Conservation (phyloP, 495 filamentous ascomycete species). For the Coniosporium apollinis region DNA sequence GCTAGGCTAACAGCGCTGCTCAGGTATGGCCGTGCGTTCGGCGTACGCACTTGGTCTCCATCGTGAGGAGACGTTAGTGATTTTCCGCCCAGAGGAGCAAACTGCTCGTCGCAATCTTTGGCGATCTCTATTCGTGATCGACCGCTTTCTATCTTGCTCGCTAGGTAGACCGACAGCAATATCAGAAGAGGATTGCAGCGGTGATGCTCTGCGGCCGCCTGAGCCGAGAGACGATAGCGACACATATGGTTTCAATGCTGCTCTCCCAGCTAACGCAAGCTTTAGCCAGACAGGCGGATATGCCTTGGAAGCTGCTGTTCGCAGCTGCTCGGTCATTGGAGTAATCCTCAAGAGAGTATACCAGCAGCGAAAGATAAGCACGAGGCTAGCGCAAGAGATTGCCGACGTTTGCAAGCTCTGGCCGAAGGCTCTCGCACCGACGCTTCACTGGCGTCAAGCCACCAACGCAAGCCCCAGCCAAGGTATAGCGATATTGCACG, state of each 20-base stretch:
- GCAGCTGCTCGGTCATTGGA: slow-evolving; percentile 46
- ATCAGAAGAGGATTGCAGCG: slow-evolving; percentile 43
- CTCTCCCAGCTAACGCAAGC: background rate
- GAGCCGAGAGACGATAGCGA: slow-evolving; percentile 20
- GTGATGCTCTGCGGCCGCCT: slow-evolving; percentile 27
- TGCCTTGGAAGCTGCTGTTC: slow-evolving; percentile 36
- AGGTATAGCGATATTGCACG: slow-evolving; percentile 48
- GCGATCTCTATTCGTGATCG: slow-evolving; percentile 44
- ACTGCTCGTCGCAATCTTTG: slow-evolving; percentile 36
- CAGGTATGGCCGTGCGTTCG: slow-evolving; percentile 47
- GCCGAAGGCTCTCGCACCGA: slow-evolving; percentile 28
- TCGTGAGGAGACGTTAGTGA: slow-evolving; percentile 40
- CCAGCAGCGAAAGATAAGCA: slow-evolving; percentile 51
- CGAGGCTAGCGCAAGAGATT: slow-evolving; percentile 46
- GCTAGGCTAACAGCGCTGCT: no score
- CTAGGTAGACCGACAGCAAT: slow-evolving; percentile 44
- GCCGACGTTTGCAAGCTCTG: slow-evolving; percentile 37
- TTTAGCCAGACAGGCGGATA: slow-evolving; percentile 9
- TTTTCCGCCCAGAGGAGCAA: slow-evolving; percentile 30
- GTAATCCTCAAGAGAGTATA: slow-evolving; percentile 51
- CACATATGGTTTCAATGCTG: slow-evolving; percentile 14
- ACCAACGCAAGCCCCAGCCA: slow-evolving; percentile 31
- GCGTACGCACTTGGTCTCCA: slow-evolving; percentile 44
- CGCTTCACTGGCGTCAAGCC: slow-evolving; percentile 34
- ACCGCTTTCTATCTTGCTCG: slow-evolving; percentile 41